phyloP scores from a whole-genome alignment of 208 protist species.

The Jaenimonas drosophilae region DNA sequence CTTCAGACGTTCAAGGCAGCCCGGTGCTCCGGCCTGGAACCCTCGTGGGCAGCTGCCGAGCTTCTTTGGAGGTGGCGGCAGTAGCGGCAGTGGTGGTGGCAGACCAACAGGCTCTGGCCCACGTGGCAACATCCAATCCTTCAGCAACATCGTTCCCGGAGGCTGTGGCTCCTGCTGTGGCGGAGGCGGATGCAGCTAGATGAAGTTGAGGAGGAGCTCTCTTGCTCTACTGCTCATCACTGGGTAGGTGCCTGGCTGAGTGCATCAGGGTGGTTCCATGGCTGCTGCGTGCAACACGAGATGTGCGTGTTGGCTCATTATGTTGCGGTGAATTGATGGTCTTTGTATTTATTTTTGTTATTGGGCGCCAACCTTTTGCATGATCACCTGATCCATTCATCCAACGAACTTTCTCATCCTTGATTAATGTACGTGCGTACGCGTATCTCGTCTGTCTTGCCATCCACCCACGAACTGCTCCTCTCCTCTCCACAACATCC shows the following conservation, averaged over 20 bases:
- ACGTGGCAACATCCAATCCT: constrained; percentile 31
- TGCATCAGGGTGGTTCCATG: no score
- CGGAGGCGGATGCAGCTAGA: constrained; percentile 16
- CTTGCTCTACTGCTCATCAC: no score
- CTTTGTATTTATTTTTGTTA: constrained; percentile 7
- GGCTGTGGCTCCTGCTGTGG: constrained; percentile 13
- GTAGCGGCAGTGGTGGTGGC: constrained; percentile 11
- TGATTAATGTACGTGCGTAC: background rate
- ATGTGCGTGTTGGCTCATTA: no score
- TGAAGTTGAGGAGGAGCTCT: background rate
- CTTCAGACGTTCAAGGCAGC: constrained; percentile 14
- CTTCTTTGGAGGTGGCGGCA: constrained; percentile 13
- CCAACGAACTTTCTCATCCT: background rate
- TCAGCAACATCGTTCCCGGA: no score
- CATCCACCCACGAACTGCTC: no score
- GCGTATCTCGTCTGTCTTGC: no score
- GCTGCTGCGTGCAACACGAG: no score
- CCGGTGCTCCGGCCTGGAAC: constrained; percentile 2
- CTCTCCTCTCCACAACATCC: background rate
- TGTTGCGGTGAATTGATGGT: no score
- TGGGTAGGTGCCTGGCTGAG: no score
- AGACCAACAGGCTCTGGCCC: background rate
- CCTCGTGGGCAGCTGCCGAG: constrained; percentile 3
- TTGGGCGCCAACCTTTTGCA: constrained; percentile 7
- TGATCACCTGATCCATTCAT: no score